These are phyloP conservation scores for Cinchona pubescens DNA, from an alignment of 257 asterid genomes.

Conservation along the genomic window DNA sequence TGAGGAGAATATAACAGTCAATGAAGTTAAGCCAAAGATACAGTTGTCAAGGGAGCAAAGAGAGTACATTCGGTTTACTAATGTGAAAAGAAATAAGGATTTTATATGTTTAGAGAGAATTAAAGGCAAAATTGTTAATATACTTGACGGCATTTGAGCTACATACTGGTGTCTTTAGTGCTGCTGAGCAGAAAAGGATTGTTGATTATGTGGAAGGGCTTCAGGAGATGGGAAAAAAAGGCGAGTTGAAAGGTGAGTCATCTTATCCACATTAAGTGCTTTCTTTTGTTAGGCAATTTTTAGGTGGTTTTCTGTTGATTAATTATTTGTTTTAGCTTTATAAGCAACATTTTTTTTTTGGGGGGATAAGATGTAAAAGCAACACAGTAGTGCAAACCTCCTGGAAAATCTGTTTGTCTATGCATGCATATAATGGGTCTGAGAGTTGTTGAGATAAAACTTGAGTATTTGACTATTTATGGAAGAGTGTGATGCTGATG, in stretches of 20 bases:
- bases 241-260: conserved; percentile 37
- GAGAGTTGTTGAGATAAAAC: background rate
- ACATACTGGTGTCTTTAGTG: conserved; percentile 42
- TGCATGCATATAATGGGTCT: background rate
- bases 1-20: conserved; percentile 24
- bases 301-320: background rate
- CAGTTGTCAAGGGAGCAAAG: conserved; percentile 41
- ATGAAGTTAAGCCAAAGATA: conserved; percentile 44
- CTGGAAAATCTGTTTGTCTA: background rate
- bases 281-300: background rate
- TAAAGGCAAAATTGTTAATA: conserved; percentile 36
- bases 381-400: background rate
- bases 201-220: conserved; percentile 36
- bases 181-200: conserved; percentile 46
- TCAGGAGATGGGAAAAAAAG: conserved; percentile 39
- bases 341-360: background rate
- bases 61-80: conserved; percentile 36
- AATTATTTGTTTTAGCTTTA: background rate
- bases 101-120: conserved; percentile 40
- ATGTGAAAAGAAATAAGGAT: conserved; percentile 39
- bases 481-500: background rate
- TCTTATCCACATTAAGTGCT: background rate
- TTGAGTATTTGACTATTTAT: background rate
- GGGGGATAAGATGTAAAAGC: background rate
- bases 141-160: conserved; percentile 46